Evolutionary conservation across 306 rosid species (phyloP), one percentile per base, ranked within the genome.

Genomic region (Cicer pinnatifidum): DNA sequence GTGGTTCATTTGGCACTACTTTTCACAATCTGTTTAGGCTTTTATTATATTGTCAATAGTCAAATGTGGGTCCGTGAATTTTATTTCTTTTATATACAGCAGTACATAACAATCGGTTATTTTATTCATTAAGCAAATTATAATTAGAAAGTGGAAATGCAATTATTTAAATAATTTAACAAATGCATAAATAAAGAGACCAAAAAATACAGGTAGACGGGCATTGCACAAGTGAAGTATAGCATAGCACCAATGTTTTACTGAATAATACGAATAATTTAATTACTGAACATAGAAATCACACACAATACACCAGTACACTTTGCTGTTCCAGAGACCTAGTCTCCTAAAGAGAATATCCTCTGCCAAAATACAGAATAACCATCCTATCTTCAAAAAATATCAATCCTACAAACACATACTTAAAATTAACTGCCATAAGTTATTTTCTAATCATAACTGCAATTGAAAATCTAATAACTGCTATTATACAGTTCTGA

Each of bases 361-460:
- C 56, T 6, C 19, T 50, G 56, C 56, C 56, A 50, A n/a, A n/a
- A 50, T 13, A 50, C 57, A 51, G 23, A 51, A 51, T 51, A 51
- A 51, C 57, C 57, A 51, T 15, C 57, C 23, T 51, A 51, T 15
- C 57, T 13, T 51, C 11, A 2, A 13, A 51, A 50, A 15, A 13
- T 12, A 48, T 12, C 17, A n/a, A 48, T 48, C 53, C 6, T 6
- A 12, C 15, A 48, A 6, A 47, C 17, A 11, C 15, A 12, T 5
- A 28, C 35, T 48, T n/a, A 48, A 48, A 41, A 41, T 41, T 41
- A 41, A 41, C 45, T 41, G 9, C 45, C 57, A 51, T 9, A 51
- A 51, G 23, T 51, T 51, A 51, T 51, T 15, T 51, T 15, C 57
- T 15, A 51, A 51, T 51, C 57, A 51, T 13, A 51, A 51, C 13